Conservation (phyloP, 768 basidiomycete genomes). For the Tricholoma bakamatsutake region DNA sequence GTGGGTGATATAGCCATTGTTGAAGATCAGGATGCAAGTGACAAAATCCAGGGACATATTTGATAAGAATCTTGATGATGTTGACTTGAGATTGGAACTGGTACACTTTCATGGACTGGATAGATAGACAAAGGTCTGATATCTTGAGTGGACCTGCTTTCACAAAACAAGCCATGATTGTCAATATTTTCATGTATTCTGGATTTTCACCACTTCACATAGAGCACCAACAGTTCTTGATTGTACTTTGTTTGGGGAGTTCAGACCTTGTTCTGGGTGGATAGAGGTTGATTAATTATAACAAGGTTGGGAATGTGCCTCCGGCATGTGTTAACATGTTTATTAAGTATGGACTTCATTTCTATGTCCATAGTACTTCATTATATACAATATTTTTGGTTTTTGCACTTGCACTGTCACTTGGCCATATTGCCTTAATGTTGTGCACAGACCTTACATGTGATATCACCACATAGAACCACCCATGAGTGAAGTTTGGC, state of each 20-base stretch:
- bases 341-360: too few relatives aligned
- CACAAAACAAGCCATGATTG: not conserved
- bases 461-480: too few relatives aligned
- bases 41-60: slow-evolving; percentile 1
- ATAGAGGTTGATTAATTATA: not conserved
- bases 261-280: not conserved
- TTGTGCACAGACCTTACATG: too few relatives aligned
- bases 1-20: slow-evolving; percentile 9
- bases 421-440: too few relatives aligned
- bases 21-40: slow-evolving; percentile 6
- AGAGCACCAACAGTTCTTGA: not conserved
- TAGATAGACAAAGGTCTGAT: not conserved
- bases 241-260: not conserved
- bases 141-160: not conserved
- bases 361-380: too few relatives aligned
- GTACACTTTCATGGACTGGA: not conserved
- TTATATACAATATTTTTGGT: too few relatives aligned
- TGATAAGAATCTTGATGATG: not conserved
- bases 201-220: not conserved
- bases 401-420: too few relatives aligned
- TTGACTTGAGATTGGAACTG: not conserved
- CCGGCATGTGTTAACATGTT: too few relatives aligned
- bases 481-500: too few relatives aligned
- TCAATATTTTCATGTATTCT: not conserved
- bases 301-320: too few relatives aligned